Conservation (phyloP, 805 yeast genomes). For the Myxozyma geophila region DNA sequence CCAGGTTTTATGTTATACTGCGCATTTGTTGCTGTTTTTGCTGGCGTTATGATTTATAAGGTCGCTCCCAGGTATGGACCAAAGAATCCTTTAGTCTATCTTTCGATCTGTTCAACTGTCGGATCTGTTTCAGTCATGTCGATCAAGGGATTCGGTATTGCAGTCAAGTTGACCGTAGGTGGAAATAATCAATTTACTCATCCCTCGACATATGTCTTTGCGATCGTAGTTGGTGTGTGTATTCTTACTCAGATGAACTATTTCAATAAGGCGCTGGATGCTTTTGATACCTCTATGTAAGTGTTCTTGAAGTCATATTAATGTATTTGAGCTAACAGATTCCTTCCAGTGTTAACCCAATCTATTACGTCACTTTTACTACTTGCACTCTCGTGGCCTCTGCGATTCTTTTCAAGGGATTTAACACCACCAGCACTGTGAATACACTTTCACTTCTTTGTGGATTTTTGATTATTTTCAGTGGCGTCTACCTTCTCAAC, state of each 20-base stretch:
- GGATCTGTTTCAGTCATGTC: slow-evolving; percentile 92
- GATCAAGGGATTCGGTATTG: slow-evolving; percentile 91
- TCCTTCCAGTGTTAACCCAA: slow-evolving; percentile 65
- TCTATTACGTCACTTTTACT: slow-evolving; percentile 89
- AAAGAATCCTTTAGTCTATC: slow-evolving; percentile 83
- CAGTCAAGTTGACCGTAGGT: slow-evolving; percentile 76
- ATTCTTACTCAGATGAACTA: slow-evolving; percentile 91
- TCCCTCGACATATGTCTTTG: slow-evolving; percentile 79
- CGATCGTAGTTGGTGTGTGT: slow-evolving; percentile 76
- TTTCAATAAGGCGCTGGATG: slow-evolving; percentile 90
- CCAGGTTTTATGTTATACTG: slow-evolving; percentile 68
- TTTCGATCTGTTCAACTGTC: slow-evolving; percentile 85
- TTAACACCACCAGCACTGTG: slow-evolving; percentile 79
- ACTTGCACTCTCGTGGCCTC: slow-evolving; percentile 86
- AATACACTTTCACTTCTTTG: slow-evolving; percentile 79
- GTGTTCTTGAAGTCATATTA: neutral
- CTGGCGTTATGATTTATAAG: slow-evolving; percentile 77
- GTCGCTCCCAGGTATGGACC: slow-evolving; percentile 82
- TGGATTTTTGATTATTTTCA: slow-evolving; percentile 84
- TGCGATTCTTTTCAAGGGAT: slow-evolving; percentile 82
- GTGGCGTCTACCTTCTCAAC: slow-evolving; percentile 83
- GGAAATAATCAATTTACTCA: slow-evolving; percentile 91
- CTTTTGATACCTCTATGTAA: slow-evolving; percentile 81
- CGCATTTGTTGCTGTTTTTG: slow-evolving; percentile 63
- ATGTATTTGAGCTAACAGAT: neutral